Evolutionary conservation across 2,329 filamentous ascomycete genomes (phyloP), one percentile per base, ranked within the genome.

Genomic region (Cladosporium sp.): DNA sequence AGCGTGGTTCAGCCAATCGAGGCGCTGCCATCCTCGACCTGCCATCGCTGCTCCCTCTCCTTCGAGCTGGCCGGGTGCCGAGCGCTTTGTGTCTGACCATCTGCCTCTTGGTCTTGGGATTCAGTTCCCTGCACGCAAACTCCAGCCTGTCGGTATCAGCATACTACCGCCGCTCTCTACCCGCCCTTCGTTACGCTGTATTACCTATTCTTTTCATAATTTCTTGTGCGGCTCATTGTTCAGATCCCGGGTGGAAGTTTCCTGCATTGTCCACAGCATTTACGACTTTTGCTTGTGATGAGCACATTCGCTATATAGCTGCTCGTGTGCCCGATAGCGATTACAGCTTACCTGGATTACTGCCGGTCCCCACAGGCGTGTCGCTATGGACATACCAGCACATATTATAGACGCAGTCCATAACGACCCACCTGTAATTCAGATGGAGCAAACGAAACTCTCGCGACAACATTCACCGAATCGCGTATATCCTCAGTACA

Each of bases 321-420:
- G 28, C 28, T 45, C 36, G 36, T 37, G 25, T 34, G 17, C 50
- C 40, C 24, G 28, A 22, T 40, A 42, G 36, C 37, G 37, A 34
- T 19, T 24, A 53, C 32, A 25, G 25, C 25, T 45, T 22, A 45
- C 37, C 24, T 20, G 20, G 17, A 24, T 32, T 17, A 24, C 22
- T 47, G 19, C 39, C 28, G 32, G 49, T 28, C 39, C 13, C 36
- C 20, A 20, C 37, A 24, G 36, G 25, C 45, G 45, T 25, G 6
- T 48, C 17, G 35, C 56, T 22, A 67, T 67, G 65, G 65, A 67
- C 51, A 64, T 64, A 56, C 61, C 64, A 22, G 52, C 60, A 37
- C 62, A 66, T 22, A 64, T 63, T 20, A 52, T 65, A 22, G 61
- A 65, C 39, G 62, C 62, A 25, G 61, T 64, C 13, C 59, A 60